Base-by-base conservation (phyloP, 805 yeast genomes). In the Zygosaccharomyces bailii region DNA sequence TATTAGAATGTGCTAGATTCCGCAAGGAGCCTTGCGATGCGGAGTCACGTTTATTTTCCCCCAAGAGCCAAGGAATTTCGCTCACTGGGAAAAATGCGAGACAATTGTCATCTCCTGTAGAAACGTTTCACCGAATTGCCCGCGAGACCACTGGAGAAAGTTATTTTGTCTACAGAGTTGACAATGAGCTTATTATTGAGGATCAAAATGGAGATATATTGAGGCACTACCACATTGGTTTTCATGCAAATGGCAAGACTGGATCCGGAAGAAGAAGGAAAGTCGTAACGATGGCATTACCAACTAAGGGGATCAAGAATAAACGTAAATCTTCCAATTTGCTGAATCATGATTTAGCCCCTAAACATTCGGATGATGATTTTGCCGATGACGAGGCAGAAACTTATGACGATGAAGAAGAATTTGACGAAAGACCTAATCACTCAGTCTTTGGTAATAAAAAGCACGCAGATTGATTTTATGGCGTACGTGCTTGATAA, bases 181-280 rank as follows among this genome's bases (percentile, higher is more conserved):
- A 82, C 59, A 81, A 87, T 56, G 72, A 80, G 47, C 76, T 93
- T 43, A 73, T 88, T 46, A 82, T 93, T 45, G 99, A 91, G 64
- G 86, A 88, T 56, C 86, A 79, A 39, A 95, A 89, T 9, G 98
- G 98, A 51, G 98, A 91, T 54, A 78, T 93, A 44, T 71, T 93
- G 36, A 80, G 96, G 58, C 73, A 95, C 42, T 91, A 89, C 66
- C 76, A 70, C 55, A 80, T 90, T 42, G 85, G 82, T 55, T 75
- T 78, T 4, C 87, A 81, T 52, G 47, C 42, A 4, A 25, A 40
- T 5, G 39, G 42, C 11, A 30, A 43, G 3, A 35, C 43, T 6
- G 43, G 43, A 17, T 27, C 30, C 3, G 34, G 46, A 14, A 23
- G n/a, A 5, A 34, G 33, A 13, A 31, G 29, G 11, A 43, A 25